These are phyloP conservation scores for Funneliformis geosporum DNA, from an alignment of 192 early-diverging fungal species.

Conservation along the genomic window DNA sequence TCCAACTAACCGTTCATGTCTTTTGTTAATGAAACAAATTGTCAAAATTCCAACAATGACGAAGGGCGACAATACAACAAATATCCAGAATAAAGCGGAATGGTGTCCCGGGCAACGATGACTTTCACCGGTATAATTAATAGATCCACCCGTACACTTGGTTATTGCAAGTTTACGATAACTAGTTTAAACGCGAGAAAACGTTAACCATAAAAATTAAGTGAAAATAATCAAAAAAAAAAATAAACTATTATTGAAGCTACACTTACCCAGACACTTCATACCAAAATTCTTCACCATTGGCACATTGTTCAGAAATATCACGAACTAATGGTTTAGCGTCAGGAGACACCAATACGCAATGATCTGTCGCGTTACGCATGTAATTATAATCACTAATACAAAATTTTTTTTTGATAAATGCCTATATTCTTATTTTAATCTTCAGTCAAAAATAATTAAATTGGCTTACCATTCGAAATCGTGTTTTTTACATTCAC, in stretches of 20 bases:
- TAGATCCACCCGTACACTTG: neutral
- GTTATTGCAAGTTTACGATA: neutral
- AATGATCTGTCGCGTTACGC: conserved; percentile 54
- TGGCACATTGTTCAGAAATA: conserved; percentile 46
- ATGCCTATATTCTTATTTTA: conserved; percentile 12
- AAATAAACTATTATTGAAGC: neutral
- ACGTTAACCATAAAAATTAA: conserved; percentile 72
- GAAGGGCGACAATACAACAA: conserved; percentile 38
- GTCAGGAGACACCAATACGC: conserved; percentile 57
- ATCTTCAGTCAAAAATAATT: neutral
- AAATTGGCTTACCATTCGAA: conserved; percentile 71
- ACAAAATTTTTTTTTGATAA: neutral
- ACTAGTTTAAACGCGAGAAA: neutral
- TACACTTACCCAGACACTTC: conserved; percentile 57
- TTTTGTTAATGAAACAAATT: conserved; percentile 30
- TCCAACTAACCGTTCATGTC: neutral
- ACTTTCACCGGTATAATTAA: conserved; percentile 40
- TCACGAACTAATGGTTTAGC: conserved; percentile 49
- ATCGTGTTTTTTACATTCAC: conserved; percentile 75
- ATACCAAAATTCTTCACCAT: conserved; percentile 56
- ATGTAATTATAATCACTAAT: conserved; percentile 72
- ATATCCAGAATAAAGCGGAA: conserved; percentile 33
- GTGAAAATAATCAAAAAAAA: neutral
- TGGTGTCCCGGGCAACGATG: conserved; percentile 61
- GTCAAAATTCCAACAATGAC: conserved; percentile 37